These are phyloP conservation scores for Kickxella alabastrina DNA, from an alignment of 192 early-diverging fungal species.

Conservation along the genomic window DNA sequence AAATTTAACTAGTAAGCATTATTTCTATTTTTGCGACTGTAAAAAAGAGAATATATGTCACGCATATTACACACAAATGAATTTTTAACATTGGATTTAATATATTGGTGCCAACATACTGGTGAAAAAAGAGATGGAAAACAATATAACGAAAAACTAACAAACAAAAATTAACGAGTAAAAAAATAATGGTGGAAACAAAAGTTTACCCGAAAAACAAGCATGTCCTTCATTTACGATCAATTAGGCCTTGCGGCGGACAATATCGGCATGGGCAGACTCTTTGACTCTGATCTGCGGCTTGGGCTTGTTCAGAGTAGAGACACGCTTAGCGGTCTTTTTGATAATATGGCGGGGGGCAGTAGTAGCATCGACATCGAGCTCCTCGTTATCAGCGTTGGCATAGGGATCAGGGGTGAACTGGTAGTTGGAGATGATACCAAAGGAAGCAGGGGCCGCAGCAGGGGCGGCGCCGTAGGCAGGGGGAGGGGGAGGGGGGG, in stretches of 20 bases:
- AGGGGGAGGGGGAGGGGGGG: constrained; percentile 12
- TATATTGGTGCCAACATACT: too few species aligned
- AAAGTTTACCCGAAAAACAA: background rate
- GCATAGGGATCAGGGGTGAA: background rate
- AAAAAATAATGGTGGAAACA: too few species aligned
- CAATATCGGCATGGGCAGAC: constrained; percentile 9
- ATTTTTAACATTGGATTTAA: too few species aligned
- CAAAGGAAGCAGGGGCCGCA: background rate
- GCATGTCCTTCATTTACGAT: too few species aligned
- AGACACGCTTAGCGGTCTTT: constrained; percentile 1
- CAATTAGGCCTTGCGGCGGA: constrained; percentile 1
- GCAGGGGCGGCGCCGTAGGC: constrained; percentile 2
- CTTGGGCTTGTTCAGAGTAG: constrained; percentile 16
- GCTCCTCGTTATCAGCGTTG: constrained; percentile 8
- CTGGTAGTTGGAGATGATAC: background rate
- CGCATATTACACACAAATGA: too few species aligned
- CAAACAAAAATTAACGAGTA: too few species aligned
- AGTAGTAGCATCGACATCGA: constrained; percentile 3
- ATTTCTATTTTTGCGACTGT: background rate
- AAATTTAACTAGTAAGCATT: background rate
- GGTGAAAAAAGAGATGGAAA: too few species aligned
- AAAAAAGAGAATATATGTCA: too few species aligned
- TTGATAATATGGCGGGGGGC: too few species aligned
- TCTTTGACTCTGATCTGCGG: constrained; percentile 11
- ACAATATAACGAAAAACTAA: too few species aligned